A percentile compares a stretch with the other conserved stretches of the same genome.
Conservation (phyloP, 345 rosid genomes). For the Eucalyptus dawsonii region DNA sequence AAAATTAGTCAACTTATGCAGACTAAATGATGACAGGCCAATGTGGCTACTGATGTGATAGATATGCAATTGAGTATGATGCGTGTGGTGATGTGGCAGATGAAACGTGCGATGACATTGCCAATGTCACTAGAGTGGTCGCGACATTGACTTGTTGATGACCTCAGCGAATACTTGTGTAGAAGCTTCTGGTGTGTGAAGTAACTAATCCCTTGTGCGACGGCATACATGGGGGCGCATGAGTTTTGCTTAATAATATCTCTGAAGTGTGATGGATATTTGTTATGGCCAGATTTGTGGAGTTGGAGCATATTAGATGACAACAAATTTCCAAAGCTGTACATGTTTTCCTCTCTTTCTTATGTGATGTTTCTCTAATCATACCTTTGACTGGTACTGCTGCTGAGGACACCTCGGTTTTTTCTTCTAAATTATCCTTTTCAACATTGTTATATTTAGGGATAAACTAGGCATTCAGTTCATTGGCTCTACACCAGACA, state of each 20-base stretch:
- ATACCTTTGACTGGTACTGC: not conserved
- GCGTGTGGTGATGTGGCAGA: not conserved
- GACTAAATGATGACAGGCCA: not conserved
- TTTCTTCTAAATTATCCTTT: not conserved
- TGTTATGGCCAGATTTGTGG: not conserved
- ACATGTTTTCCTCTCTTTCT: not conserved
- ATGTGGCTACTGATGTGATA: not conserved
- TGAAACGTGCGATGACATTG: not conserved
- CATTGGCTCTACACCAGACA: conserved; percentile 72
- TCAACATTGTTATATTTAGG: conserved; percentile 1
- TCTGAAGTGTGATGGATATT: not conserved
- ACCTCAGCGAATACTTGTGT: not conserved
- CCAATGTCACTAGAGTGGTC: not conserved
- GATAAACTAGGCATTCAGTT: conserved; percentile 77
- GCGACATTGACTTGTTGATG: not conserved
- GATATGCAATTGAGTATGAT: not conserved
- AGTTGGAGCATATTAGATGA: not conserved
- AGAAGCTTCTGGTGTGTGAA: not conserved
- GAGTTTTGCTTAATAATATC: not conserved
- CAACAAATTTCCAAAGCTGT: not conserved
- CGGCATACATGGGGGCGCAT: not conserved
- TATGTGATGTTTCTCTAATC: not conserved
- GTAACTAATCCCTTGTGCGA: not conserved
- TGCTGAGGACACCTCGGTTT: not conserved
- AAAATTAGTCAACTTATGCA: not conserved